Percentiles rank a stretch among this genome's conserved stretches.
phyloP scores from a whole-genome alignment of 495 filamentous ascomycete genomes.

The Lasiosphaeris hirsuta region DNA sequence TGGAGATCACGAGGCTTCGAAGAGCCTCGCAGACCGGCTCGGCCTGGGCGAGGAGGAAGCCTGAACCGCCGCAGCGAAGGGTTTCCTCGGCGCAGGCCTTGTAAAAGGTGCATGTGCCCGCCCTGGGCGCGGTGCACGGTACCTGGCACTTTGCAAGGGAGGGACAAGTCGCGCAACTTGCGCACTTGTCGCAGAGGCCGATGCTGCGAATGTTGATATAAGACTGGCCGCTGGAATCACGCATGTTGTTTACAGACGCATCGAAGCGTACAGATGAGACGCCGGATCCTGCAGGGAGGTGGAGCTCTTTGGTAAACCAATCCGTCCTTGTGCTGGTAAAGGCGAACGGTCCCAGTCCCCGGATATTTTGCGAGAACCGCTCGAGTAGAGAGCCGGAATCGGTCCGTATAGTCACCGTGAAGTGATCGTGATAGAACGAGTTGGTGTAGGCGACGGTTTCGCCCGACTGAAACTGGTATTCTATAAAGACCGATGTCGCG shows the following conservation, averaged over 20 bases:
- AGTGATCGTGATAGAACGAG: too few species aligned
- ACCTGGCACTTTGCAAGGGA: not conserved
- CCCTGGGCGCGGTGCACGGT: not conserved
- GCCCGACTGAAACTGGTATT: not conserved
- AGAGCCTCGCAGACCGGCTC: not conserved
- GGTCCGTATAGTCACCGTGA: not conserved
- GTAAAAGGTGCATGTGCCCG: not conserved
- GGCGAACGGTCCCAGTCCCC: too few species aligned
- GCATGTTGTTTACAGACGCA: too few species aligned
- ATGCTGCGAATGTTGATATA: not conserved
- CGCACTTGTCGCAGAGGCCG: slow-evolving; percentile 8
- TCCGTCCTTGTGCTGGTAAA: too few species aligned
- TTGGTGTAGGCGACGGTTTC: not conserved
- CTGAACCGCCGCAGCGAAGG: not conserved
- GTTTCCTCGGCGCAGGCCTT: not conserved
- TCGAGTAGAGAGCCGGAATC: not conserved
- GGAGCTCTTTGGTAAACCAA: too few species aligned
- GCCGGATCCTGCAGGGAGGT: too few species aligned
- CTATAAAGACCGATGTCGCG: not conserved
- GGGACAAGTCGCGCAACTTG: not conserved
- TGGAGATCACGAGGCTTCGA: not conserved
- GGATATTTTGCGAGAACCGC: too few species aligned
- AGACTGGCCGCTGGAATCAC: too few species aligned
- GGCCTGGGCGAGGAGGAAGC: not conserved
- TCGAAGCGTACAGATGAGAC: too few species aligned